Conservation (phyloP, 305 asterid genomes). For the Striga hermonthica region DNA sequence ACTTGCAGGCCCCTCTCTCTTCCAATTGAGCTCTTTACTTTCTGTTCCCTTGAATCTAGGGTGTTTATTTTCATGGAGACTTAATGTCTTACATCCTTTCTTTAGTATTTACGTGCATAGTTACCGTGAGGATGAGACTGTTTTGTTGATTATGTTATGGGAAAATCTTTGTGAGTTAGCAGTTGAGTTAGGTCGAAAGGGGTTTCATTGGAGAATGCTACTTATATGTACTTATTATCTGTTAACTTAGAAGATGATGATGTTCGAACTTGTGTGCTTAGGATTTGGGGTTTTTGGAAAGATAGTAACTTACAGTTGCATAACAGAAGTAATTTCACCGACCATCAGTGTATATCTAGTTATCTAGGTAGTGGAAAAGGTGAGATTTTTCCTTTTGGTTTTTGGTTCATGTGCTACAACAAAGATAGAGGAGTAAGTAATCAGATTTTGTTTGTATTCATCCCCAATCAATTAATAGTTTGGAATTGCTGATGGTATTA, state of each 20-base stretch:
- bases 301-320: background rate
- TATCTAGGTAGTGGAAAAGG: too few species aligned
- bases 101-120: background rate
- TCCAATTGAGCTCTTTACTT: background rate
- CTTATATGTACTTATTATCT: background rate
- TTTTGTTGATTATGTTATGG: background rate
- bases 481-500: too few species aligned
- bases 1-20: background rate
- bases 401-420: background rate
- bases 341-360: background rate
- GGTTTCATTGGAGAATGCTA: background rate
- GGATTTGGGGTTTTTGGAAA: background rate
- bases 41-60: background rate
- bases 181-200: constrained; percentile 7
- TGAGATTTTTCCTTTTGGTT: background rate
- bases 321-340: background rate
- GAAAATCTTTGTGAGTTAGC: background rate
- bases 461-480: background rate
- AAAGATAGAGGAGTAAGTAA: background rate
- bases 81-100: background rate
- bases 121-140: background rate
- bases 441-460: background rate
- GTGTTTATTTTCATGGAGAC: background rate
- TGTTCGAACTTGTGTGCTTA: background rate
- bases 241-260: background rate